Base-by-base conservation (phyloP, 192 early-diverging fungal genomes). In the Coemansia sp. region DNA sequence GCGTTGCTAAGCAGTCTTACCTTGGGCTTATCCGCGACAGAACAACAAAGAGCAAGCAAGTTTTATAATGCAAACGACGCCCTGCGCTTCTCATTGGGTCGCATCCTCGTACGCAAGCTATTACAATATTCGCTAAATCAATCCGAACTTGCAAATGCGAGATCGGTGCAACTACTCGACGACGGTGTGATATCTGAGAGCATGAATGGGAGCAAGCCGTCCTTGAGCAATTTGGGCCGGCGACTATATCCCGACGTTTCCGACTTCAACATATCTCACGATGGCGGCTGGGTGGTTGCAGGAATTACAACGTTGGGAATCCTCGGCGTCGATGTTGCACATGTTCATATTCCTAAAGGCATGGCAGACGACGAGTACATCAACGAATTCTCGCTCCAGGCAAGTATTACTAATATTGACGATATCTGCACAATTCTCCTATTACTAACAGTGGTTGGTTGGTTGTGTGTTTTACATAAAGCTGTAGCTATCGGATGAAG, bases 231-330 rank as follows among this genome's bases (percentile, higher is more conserved):
- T 3, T 17, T 24, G 8, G 46, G 63, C 17, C 62, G 45, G 50
- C 0, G 6, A 2, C 17, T 29, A 2, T 67, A 48, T 36, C 42
- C 17, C 13, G 34, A 46, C 5, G 46, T 73, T 14, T 45, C 57
- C 7, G 79, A 75, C 35, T 81, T 81, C 51, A 81, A 81, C 62
- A 81, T 81, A 27, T 75, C 79, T 4, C 79, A 81, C 42, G 79
- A 81, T 46, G 79, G 73, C 3, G 48, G 60, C 19, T 81, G 73
- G 70, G 70, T 81, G 3, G 3, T 81, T 8, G 79, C 70, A 3
- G 70, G 73, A 14, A 59, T 67, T 10, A 36, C 66, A 0, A 39
- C 40, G 7, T 7, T 27, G 2, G 79, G 70, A 1, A 14, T 67
- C 4, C 50, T 81, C 34, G 79, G 79, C 0, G 64, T 81, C 11